These are phyloP conservation scores for Aspergillus kassunensis DNA, from an alignment of 495 filamentous ascomycete genomes.

Conservation along the genomic window DNA sequence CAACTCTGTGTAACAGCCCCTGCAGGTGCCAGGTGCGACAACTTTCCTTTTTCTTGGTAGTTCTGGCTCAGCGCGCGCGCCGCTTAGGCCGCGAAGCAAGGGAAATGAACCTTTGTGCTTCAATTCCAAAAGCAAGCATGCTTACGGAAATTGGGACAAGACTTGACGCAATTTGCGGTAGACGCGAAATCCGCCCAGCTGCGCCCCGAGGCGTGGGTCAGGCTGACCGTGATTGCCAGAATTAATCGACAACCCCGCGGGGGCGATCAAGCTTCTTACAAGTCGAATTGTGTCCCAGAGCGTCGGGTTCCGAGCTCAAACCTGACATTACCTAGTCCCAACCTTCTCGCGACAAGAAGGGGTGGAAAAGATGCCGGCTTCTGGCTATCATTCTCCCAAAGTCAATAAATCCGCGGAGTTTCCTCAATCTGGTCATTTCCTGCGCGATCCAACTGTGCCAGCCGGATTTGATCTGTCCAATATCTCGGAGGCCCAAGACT, in stretches of 20 bases:
- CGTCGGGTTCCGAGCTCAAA: conserved; percentile 5
- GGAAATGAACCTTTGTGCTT: not conserved
- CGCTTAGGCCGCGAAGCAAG: conserved; percentile 1
- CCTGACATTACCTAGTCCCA: not conserved
- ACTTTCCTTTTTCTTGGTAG: not conserved
- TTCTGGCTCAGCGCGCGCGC: not conserved
- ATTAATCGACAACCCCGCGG: not conserved
- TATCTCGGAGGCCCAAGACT: not conserved
- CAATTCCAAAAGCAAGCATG: not conserved
- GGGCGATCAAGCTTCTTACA: conserved; percentile 12
- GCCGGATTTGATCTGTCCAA: not conserved
- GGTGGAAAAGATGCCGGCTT: not conserved
- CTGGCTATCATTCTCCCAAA: not conserved
- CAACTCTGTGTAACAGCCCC: not conserved
- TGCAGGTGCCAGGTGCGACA: not conserved
- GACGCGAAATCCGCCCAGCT: not conserved
- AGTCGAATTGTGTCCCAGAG: conserved; percentile 15
- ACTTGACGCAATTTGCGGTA: not conserved
- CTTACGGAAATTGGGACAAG: not conserved
- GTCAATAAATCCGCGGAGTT: not conserved
- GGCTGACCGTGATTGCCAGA: not conserved
- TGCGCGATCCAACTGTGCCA: not conserved
- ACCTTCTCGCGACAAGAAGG: not conserved
- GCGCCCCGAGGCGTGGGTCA: not conserved
- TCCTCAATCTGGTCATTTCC: not conserved